Evolutionary conservation across 345 rosid species (phyloP).

Genomic region (Bruguiera gymnorhiza): DNA sequence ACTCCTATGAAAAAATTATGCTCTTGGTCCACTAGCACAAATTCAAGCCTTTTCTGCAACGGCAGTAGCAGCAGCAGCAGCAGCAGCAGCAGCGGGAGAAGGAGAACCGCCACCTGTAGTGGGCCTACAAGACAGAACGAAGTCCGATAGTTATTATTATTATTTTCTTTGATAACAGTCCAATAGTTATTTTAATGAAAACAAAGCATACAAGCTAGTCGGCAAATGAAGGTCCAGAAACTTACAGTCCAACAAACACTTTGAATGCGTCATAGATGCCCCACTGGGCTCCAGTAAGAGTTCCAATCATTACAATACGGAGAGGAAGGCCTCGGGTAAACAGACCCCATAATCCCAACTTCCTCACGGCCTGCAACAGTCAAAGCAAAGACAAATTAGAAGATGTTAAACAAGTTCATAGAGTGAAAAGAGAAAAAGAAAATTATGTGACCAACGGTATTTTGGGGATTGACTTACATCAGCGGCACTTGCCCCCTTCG

Average conservation of each 20-base stretch:
- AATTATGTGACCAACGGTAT: not conserved
- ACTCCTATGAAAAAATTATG: not conserved
- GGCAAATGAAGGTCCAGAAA: slow-evolving; percentile 16
- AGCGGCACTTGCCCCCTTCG: slow-evolving; percentile 80
- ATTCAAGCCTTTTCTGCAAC: slow-evolving; percentile 29
- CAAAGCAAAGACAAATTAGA: slow-evolving; percentile 9
- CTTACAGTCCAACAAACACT: slow-evolving; percentile 94
- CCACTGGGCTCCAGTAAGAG: slow-evolving; percentile 96
- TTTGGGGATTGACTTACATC: slow-evolving; percentile 53
- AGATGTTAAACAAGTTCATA: not conserved
- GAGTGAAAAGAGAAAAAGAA: not conserved
- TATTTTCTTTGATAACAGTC: not conserved
- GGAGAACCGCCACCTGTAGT: slow-evolving; percentile 44
- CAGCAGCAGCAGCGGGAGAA: slow-evolving; percentile 38
- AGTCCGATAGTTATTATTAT: not conserved
- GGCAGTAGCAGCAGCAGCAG: not conserved
- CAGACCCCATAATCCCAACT: slow-evolving; percentile 74
- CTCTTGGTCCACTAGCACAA: slow-evolving; percentile 2
- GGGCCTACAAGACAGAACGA: slow-evolving; percentile 42
- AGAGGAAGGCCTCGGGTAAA: slow-evolving; percentile 92
- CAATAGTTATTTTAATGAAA: not conserved
- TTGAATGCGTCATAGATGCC: slow-evolving; percentile 86
- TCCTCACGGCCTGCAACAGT: slow-evolving; percentile 65
- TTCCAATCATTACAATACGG: slow-evolving; percentile 90
- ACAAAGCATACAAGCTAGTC: not conserved